Evolutionary conservation across 2,329 filamentous ascomycete species (phyloP).

Genomic region (Emericellopsis atlantica): DNA sequence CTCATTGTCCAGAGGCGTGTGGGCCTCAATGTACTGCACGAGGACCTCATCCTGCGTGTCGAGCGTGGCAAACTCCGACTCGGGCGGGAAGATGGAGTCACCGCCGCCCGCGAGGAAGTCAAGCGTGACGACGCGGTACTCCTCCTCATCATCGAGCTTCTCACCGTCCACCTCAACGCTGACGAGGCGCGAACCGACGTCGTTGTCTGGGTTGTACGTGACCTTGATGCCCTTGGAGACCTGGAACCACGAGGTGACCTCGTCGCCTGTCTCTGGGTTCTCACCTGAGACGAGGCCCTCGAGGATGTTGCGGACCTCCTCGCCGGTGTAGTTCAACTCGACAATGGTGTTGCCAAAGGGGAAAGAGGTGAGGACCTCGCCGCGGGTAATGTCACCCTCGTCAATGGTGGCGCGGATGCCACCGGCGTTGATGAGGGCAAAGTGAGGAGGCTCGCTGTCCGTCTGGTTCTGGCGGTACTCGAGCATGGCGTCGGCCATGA

Average conservation of each 20-base stretch:
- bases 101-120: constrained; percentile 52
- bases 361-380: constrained; percentile 50
- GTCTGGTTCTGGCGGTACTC: constrained; percentile 41
- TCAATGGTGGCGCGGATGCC: constrained; percentile 53
- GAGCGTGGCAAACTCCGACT: constrained; percentile 26
- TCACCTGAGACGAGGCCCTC: constrained; percentile 44
- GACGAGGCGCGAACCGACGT: constrained; percentile 36
- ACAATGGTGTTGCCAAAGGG: constrained; percentile 55
- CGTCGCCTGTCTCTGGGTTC: constrained; percentile 39
- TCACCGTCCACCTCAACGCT: constrained; percentile 35
- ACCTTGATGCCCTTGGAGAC: constrained; percentile 43
- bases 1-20: constrained; percentile 34
- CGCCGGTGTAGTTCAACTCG: constrained; percentile 39
- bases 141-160: constrained; percentile 27
- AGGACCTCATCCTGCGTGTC: constrained; percentile 43
- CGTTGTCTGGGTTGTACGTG: constrained; percentile 40
- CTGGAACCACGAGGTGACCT: constrained; percentile 48
- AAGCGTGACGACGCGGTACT: constrained; percentile 47
- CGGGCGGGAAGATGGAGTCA: constrained; percentile 43
- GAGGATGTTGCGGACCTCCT: constrained; percentile 41
- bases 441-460: constrained; percentile 28
- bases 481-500: constrained; percentile 47
- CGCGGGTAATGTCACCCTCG: constrained; percentile 46
- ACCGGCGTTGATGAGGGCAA: constrained; percentile 51
- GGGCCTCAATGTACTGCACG: constrained; percentile 31